Percentiles rank a stretch among this genome's conserved stretches.
These are phyloP conservation scores for Heliosperma pusillum DNA, from an alignment of 148 eudicot species.

Conservation along the genomic window DNA sequence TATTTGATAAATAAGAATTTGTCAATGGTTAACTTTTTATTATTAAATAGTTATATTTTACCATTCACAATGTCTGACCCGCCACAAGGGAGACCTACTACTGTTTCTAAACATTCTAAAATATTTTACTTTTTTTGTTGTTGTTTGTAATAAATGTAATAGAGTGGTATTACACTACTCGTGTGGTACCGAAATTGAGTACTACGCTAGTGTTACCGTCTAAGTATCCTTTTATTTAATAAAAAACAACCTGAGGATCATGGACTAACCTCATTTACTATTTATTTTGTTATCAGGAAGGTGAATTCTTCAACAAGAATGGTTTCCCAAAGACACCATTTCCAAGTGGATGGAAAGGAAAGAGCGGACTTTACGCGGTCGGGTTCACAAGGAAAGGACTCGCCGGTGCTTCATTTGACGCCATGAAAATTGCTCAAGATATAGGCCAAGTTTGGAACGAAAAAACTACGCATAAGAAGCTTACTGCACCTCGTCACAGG, in stretches of 20 bases:
- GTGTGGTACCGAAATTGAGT: no score
- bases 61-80: no score
- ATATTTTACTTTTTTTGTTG: no score
- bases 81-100: no score
- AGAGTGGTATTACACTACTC: background rate
- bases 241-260: background rate
- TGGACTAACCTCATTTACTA: constrained; percentile 24
- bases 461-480: constrained; percentile 59
- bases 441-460: constrained; percentile 58
- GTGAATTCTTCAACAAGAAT: constrained; percentile 63
- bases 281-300: constrained; percentile 41
- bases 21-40: no score
- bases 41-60: no score
- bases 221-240: background rate
- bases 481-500: constrained; percentile 53
- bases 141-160: background rate
- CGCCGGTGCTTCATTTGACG: constrained; percentile 76
- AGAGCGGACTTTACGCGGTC: constrained; percentile 72
- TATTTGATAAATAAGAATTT: no score
- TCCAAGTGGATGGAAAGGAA: constrained; percentile 85
- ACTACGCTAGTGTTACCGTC: no score
- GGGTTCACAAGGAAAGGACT: constrained; percentile 93
- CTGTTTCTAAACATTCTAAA: constrained; percentile 6
- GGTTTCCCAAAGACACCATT: constrained; percentile 69
- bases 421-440: constrained; percentile 61